Evolutionary conservation across 192 early-diverging fungal species (phyloP).

Genomic region (Paraglomus occultum): DNA sequence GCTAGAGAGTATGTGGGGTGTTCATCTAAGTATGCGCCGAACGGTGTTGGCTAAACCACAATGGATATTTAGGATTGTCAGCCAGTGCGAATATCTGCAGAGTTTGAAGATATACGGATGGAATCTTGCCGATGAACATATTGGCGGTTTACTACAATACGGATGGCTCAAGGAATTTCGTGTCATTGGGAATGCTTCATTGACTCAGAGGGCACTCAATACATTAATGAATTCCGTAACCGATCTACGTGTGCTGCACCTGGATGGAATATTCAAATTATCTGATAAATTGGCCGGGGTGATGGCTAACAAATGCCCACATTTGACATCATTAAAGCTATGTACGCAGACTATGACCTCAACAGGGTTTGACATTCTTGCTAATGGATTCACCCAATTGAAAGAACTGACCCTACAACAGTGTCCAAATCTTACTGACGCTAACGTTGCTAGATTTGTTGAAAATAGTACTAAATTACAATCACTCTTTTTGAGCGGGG

Average conservation of each 20-base stretch:
- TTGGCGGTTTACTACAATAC: conserved; percentile 22
- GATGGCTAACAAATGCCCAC: conserved; percentile 13
- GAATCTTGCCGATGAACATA: conserved; percentile 28
- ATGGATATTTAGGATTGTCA: conserved; percentile 20
- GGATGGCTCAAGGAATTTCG: conserved; percentile 11
- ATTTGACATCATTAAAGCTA: conserved; percentile 16
- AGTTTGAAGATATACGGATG: conserved; percentile 40
- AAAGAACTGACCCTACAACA: conserved; percentile 8
- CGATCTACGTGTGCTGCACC: conserved; percentile 19
- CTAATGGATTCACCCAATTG: background rate
- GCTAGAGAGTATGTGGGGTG: background rate
- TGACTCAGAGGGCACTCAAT: conserved; percentile 1
- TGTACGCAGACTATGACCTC: conserved; percentile 9
- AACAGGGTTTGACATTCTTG: conserved; percentile 18
- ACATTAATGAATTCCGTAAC: conserved; percentile 14
- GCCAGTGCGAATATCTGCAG: conserved; percentile 35
- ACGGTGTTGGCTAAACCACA: conserved; percentile 27
- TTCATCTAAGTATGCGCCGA: conserved; percentile 13
- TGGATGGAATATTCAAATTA: conserved; percentile 13
- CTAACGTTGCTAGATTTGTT: conserved; percentile 4
- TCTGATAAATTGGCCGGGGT: conserved; percentile 24
- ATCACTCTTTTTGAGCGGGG: background rate
- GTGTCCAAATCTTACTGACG: conserved; percentile 10
- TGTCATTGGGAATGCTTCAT: conserved; percentile 31
- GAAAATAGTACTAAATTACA: conserved; percentile 4